Percentiles rank a stretch among this genome's conserved stretches.
phyloP scores from a whole-genome alignment of 441 rosid species.

The Pelargonium australe region DNA sequence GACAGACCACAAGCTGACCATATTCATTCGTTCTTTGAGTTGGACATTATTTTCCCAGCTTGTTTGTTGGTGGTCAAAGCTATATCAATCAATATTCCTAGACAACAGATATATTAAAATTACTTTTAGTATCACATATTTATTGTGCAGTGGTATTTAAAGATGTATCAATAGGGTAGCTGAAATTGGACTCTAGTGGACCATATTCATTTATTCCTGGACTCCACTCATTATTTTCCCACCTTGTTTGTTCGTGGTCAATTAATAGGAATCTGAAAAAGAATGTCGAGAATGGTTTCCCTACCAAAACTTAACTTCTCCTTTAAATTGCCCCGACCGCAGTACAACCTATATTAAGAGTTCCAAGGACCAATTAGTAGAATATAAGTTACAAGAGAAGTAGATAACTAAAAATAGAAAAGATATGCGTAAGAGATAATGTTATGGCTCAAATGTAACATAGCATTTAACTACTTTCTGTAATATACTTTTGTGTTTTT shows the following conservation, averaged over 20 bases:
- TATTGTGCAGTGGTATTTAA: too few species aligned
- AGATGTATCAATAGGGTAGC: too few species aligned
- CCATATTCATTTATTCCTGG: too few species aligned
- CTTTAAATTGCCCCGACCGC: conserved; percentile 66
- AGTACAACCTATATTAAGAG: conserved; percentile 52
- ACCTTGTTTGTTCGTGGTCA: not conserved
- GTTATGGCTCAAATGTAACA: not conserved
- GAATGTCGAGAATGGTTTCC: conserved; percentile 13
- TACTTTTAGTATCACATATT: too few species aligned
- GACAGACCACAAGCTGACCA: not conserved
- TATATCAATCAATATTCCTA: not conserved
- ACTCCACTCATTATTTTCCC: too few species aligned
- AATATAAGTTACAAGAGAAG: conserved; percentile 5
- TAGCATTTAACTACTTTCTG: not conserved
- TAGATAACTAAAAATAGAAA: not conserved
- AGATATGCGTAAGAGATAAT: not conserved
- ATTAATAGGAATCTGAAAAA: not conserved
- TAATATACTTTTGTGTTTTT: not conserved
- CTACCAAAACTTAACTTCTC: conserved; percentile 83
- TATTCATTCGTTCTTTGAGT: too few species aligned
- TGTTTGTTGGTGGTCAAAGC: not conserved
- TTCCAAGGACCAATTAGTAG: conserved; percentile 18
- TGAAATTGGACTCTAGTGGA: not conserved
- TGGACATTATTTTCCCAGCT: not conserved
- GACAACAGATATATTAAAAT: not conserved